Base-by-base conservation (phyloP, 805 yeast genomes). In the Tetrapisispora nanseiensis region DNA sequence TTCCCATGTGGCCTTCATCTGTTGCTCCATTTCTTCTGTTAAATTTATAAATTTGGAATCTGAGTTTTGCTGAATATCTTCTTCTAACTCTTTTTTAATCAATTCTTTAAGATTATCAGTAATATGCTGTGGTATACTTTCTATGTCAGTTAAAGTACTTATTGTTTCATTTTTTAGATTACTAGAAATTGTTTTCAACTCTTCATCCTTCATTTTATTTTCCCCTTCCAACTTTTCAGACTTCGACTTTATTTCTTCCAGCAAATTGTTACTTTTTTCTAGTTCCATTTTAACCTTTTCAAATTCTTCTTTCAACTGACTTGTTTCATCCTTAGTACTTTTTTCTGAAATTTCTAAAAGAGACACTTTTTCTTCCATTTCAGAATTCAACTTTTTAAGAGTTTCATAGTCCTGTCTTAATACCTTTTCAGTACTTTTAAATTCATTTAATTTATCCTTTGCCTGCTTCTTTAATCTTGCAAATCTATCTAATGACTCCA, bases 371-470 rank as follows among this genome's bases (percentile, higher is more conserved):
- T 50, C 41, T 29, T 27, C n/a, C 26, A 16, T 7, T 20, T 26
- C 33, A 28, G 42, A 37, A 38, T 26, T 33, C 33, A 46, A 46
- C 1, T 51, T 45, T n/a, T 51, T 50, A 18, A 71, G 43, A 4
- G 56, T 60, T 9, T 55, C 57, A n/a, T 68, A 46, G 44, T 69
- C 63, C 6, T 51, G 44, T 33, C 61, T 71, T 35, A 78, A 56
- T 5, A 61, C 65, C 29, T 65, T 62, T 21, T 70, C 57, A 6
- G 63, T 63, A 5, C 52, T 50, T 37, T 55, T 56, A 3, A 55
- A 48, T 7, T 55, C 55, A 39, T 57, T 53, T 24, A 61, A 44
- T 28, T 61, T 59, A 37, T 66, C 68, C 51, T 61, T 61, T 1
- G 68, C 67, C 37, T 53, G 61, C 49, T 54, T 52, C 47, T 51